Conservation (phyloP, 306 rosid species). For the Potentilla sterilis region DNA sequence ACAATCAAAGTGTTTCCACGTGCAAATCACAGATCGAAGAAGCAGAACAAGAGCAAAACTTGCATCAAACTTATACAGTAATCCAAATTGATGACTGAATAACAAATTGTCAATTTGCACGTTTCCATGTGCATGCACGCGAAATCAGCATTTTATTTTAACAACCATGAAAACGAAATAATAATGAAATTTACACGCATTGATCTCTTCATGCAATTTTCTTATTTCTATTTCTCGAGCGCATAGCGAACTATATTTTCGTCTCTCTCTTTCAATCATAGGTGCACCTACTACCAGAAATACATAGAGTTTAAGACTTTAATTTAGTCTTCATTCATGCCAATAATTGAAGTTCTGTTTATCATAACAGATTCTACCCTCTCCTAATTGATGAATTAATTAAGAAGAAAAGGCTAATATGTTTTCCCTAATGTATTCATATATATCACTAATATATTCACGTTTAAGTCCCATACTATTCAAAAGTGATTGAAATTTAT, state of each 20-base stretch:
- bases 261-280: neutral
- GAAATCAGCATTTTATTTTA: neutral
- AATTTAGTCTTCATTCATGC: neutral
- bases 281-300: constrained; percentile 8
- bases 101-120: neutral
- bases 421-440: neutral
- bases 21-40: too few relatives aligned
- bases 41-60: neutral
- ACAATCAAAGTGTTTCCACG: neutral
- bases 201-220: neutral
- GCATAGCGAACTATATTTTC: too few relatives aligned
- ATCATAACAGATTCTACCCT: neutral
- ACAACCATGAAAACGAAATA: neutral
- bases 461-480: neutral
- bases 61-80: neutral
- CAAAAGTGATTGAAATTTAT: neutral
- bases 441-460: neutral
- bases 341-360: neutral
- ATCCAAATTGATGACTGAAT: neutral
- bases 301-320: neutral
- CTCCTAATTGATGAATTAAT: neutral
- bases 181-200: neutral
- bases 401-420: neutral
- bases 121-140: constrained; percentile 5
- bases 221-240: too few relatives aligned